Percentiles rank a stretch among this genome's conserved stretches.
Evolutionary conservation across 257 asterid genomes (phyloP).

Genomic region (Eustoma russellianum): DNA sequence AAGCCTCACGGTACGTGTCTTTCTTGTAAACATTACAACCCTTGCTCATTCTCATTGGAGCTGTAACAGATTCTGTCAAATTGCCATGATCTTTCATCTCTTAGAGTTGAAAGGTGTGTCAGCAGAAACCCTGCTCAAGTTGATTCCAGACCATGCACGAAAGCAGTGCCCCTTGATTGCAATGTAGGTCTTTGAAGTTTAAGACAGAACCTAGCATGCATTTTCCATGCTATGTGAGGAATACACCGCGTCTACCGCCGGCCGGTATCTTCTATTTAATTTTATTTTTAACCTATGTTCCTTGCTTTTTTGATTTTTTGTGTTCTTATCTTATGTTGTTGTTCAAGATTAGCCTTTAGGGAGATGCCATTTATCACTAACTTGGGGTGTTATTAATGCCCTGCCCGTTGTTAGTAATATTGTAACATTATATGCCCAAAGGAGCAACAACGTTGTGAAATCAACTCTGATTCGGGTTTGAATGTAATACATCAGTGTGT

Average conservation of each 20-base stretch:
- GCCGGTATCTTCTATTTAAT: neutral
- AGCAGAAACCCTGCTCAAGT: conserved; percentile 44
- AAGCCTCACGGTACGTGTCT: conserved; percentile 44
- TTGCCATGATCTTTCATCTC: neutral
- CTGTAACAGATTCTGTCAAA: neutral
- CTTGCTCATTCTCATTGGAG: neutral
- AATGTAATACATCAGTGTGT: conserved; percentile 3
- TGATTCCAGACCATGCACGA: conserved; percentile 66
- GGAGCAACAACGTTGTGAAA: conserved; percentile 1
- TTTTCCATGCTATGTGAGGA: conserved; percentile 6
- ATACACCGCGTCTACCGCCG: neutral
- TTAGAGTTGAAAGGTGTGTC: conserved; percentile 75
- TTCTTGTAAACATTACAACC: neutral
- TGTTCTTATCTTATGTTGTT: conserved; percentile 2
- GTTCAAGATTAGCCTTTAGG: conserved; percentile 24
- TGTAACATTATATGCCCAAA: conserved; percentile 15
- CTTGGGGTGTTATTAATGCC: conserved; percentile 7
- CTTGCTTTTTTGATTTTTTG: neutral
- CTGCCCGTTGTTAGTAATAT: conserved; percentile 3
- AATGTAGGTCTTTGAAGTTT: conserved; percentile 18
- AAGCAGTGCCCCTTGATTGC: conserved; percentile 43
- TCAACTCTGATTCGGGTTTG: conserved; percentile 1
- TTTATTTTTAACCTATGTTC: neutral
- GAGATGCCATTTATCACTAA: conserved; percentile 7
- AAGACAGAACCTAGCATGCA: conserved; percentile 2